Evolutionary conservation across 345 rosid species (phyloP), one percentile per base, ranked within the genome.

Genomic region (Salix caprea): DNA sequence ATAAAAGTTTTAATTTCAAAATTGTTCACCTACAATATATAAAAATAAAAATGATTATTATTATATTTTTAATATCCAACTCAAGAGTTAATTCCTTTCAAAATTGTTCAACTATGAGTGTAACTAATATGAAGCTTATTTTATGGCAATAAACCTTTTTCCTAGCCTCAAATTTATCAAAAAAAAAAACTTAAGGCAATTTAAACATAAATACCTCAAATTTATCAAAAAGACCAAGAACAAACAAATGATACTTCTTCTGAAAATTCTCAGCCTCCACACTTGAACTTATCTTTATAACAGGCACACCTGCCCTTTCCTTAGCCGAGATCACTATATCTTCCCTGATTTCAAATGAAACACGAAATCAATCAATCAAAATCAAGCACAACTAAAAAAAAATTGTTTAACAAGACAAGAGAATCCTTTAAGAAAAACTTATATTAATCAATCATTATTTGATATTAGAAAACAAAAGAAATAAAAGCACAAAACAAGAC

Each of bases 251-350:
- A 74, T 89, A 72, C 79, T 86, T 89, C 65, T 86, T 84, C 30
- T 87, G 82, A 80, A 91, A 86, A 7, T 83, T 84, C 67, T 89
- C 90, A n/a, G 97, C 94, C 83, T 88, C 90, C 46, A 68, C 64
- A 69, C 81, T 80, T 4, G 93, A 74, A 74, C 72, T 85, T 66
- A 90, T 62, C 79, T 88, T 88, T 76, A 84, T 65, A 76, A 89
- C 89, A 18, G 96, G 93, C 21, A 78, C 82, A 54, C 96, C 94
- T 18, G 92, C 90, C 88, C 87, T 94, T 81, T 92, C 91, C 85
- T 90, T 89, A 40, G 86, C 87, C 97, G 94, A 94, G 36, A 90
- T 88, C 74, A 94, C 91, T 50, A 94, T 89, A 26, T 89, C 96
- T 70, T 87, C 89, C 82, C 97, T 94, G 85, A 76, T 74, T 10